Evolutionary conservation across 2,329 filamentous ascomycete genomes (phyloP).

Genomic region (Ophiostoma sp.): DNA sequence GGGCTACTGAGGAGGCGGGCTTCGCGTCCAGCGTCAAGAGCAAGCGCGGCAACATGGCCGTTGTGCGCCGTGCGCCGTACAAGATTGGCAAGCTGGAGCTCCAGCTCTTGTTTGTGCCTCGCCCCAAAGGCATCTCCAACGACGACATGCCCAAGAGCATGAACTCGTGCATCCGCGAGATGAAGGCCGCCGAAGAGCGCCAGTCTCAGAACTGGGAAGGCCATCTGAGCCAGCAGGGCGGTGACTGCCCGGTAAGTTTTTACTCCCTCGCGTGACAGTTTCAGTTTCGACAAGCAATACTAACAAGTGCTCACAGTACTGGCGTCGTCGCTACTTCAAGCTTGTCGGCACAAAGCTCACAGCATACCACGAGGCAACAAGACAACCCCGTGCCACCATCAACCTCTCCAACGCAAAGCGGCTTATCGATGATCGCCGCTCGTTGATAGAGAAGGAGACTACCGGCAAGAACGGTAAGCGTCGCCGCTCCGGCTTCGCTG

Average conservation of each 20-base stretch:
- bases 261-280: too few species aligned
- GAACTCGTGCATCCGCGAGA: slow-evolving; percentile 90
- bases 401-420: slow-evolving; percentile 90
- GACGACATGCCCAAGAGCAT: slow-evolving; percentile 99
- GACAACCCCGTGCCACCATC: slow-evolving; percentile 93
- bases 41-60: slow-evolving; percentile 68
- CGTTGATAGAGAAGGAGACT: slow-evolving; percentile 77
- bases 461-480: slow-evolving; percentile 70
- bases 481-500: slow-evolving; percentile 89
- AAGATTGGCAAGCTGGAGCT: slow-evolving; percentile 91
- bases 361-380: slow-evolving; percentile 90
- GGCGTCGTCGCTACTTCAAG: slow-evolving; percentile 96
- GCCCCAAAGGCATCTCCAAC: slow-evolving; percentile 77
- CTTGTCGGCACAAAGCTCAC: slow-evolving; percentile 85
- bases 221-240: slow-evolving; percentile 89
- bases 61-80: slow-evolving; percentile 85
- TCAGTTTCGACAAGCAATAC: not conserved
- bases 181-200: slow-evolving; percentile 81
- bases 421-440: slow-evolving; percentile 83
- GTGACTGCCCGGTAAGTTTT: slow-evolving; percentile 84
- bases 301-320: slow-evolving; percentile 60
- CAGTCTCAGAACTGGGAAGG: slow-evolving; percentile 78
- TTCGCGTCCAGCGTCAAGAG: slow-evolving; percentile 86
- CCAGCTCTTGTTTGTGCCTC: slow-evolving; percentile 89
- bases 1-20: slow-evolving; percentile 79